A percentile compares a stretch with the other conserved stretches of the same genome.
Evolutionary conservation across 768 basidiomycete species (phyloP).

Genomic region (Calocybe cyanea): DNA sequence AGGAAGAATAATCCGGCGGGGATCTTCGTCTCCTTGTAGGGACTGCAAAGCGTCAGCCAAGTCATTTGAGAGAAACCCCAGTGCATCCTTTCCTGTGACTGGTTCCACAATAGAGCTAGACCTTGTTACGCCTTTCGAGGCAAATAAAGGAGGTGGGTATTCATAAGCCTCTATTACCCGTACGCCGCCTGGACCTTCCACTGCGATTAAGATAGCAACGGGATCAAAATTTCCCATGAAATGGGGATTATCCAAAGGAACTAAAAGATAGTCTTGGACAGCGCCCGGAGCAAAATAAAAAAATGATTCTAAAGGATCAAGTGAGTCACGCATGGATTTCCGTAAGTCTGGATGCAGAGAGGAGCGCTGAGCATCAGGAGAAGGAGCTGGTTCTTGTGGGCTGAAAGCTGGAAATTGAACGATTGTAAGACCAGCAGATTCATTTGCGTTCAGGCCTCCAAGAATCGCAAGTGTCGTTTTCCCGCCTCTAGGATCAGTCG

Average conservation of each 20-base stretch:
- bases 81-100: conserved; percentile 8
- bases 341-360: conserved; percentile 46
- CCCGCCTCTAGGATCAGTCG: conserved; percentile 61
- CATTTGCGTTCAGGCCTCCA: conserved; percentile 61
- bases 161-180: conserved; percentile 59
- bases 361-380: conserved; percentile 25
- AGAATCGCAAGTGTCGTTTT: conserved; percentile 71
- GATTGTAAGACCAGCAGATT: conserved; percentile 61
- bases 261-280: conserved; percentile 74
- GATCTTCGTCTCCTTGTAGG: conserved; percentile 34
- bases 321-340: conserved; percentile 60
- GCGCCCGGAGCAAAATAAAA: conserved; percentile 57
- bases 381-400: conserved; percentile 38
- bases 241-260: conserved; percentile 71
- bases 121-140: background rate
- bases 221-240: conserved; percentile 67
- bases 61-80: conserved; percentile 31
- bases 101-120: background rate
- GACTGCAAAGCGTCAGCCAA: conserved; percentile 38
- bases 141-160: conserved; percentile 63
- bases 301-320: conserved; percentile 43
- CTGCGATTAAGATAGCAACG: conserved; percentile 57
- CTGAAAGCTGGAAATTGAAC: conserved; percentile 66
- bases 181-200: conserved; percentile 43
- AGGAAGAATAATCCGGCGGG: conserved; percentile 32